These are phyloP conservation scores for Priceomyces melissophilus DNA, from an alignment of 805 yeast species.

Conservation along the genomic window DNA sequence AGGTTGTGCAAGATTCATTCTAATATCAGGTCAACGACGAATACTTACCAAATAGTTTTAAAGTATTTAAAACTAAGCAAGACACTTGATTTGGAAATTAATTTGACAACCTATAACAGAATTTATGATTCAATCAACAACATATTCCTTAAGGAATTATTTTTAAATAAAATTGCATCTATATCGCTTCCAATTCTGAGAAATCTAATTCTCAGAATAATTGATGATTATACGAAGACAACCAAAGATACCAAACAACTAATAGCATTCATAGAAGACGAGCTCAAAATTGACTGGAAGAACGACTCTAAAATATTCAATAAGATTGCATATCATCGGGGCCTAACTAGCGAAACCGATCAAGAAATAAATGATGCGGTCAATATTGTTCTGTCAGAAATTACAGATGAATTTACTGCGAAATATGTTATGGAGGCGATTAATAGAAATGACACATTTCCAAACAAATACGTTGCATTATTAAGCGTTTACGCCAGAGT, in stretches of 20 bases:
- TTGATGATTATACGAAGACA: slow-evolving; percentile 33
- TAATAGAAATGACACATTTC: slow-evolving; percentile 6
- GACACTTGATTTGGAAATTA: slow-evolving; percentile 21
- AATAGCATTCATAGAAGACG: slow-evolving; percentile 31
- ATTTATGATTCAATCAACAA: slow-evolving; percentile 37
- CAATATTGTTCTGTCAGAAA: background rate
- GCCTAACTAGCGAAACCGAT: slow-evolving; percentile 1
- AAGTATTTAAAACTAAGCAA: slow-evolving; percentile 29
- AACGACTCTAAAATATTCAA: slow-evolving; percentile 24
- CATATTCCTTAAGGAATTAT: slow-evolving; percentile 35
- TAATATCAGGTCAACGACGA: slow-evolving; percentile 26
- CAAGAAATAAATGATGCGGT: slow-evolving; percentile 3
- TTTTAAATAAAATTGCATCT: slow-evolving; percentile 28
- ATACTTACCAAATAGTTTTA: slow-evolving; percentile 28
- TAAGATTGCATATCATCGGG: slow-evolving; percentile 21
- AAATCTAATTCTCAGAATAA: slow-evolving; percentile 24
- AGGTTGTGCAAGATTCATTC: slow-evolving; percentile 30
- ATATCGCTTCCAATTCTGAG: slow-evolving; percentile 32
- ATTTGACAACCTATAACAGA: slow-evolving; percentile 34
- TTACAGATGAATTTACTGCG: slow-evolving; percentile 9
- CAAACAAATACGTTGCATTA: slow-evolving; percentile 3
- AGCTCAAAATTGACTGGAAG: slow-evolving; percentile 30
- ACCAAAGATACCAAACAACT: slow-evolving; percentile 25
- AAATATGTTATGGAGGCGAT: slow-evolving; percentile 16
- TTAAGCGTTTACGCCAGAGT: slow-evolving; percentile 4